These are phyloP conservation scores for Hypomontagnella submonticulosa DNA, from an alignment of 495 filamentous ascomycete species.

Conservation along the genomic window DNA sequence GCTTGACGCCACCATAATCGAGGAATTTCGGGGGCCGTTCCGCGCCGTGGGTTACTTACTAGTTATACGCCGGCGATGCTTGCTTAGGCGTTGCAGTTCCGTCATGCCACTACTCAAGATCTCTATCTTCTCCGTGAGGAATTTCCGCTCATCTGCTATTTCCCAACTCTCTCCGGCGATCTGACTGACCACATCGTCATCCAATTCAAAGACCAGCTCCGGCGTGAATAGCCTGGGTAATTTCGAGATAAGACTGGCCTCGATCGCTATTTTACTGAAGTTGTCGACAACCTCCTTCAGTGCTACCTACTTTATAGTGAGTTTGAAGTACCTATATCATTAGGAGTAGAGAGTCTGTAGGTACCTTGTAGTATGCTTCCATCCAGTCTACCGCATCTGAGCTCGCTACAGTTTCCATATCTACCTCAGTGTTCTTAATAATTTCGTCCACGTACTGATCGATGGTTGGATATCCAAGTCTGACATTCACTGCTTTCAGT, in stretches of 20 bases:
- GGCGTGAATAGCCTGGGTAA: constrained; percentile 51
- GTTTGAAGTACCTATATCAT: neutral
- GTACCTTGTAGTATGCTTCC: constrained; percentile 56
- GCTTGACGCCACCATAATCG: too few relatives aligned
- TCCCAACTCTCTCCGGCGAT: constrained; percentile 45
- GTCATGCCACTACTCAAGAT: constrained; percentile 24
- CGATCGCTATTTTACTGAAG: constrained; percentile 60
- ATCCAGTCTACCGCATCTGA: constrained; percentile 50
- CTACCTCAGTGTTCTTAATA: constrained; percentile 33
- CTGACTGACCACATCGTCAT: constrained; percentile 31
- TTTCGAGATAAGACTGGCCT: constrained; percentile 59
- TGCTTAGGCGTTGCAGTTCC: constrained; percentile 29
- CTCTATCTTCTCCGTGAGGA: constrained; percentile 28
- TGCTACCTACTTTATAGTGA: constrained; percentile 54
- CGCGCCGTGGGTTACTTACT: constrained; percentile 17
- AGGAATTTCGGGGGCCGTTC: too few relatives aligned
- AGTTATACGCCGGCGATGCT: constrained; percentile 17
- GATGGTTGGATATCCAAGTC: constrained; percentile 4
- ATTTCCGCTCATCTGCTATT: constrained; percentile 19
- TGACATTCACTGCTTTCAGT: constrained; percentile 34
- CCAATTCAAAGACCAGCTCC: constrained; percentile 42
- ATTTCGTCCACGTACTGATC: constrained; percentile 12
- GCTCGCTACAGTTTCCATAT: constrained; percentile 49
- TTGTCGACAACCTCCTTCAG: constrained; percentile 63
- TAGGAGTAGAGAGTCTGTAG: neutral